A percentile compares a stretch with the other conserved stretches of the same genome.
phyloP scores from a whole-genome alignment of 768 basidiomycete genomes.

The Arthromyces matolae region DNA sequence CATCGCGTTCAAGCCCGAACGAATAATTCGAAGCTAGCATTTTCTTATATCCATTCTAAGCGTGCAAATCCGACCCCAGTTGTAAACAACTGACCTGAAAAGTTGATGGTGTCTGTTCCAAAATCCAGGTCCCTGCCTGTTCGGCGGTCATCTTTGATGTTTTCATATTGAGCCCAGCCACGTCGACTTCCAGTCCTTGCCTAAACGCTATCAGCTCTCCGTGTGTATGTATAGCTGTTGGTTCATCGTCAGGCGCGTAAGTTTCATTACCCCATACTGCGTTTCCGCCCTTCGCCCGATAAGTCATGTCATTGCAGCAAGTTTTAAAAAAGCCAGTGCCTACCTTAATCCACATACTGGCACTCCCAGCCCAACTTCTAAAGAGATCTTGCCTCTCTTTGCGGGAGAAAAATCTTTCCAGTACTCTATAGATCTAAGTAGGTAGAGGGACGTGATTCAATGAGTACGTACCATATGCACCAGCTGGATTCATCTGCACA shows the following conservation, averaged over 20 bases:
- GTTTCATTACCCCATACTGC: constrained; percentile 76
- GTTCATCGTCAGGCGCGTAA: constrained; percentile 77
- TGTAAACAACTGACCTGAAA: constrained; percentile 57
- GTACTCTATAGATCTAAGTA: constrained; percentile 38
- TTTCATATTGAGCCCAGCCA: constrained; percentile 21
- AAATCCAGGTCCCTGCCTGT: constrained; percentile 73
- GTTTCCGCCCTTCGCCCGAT: constrained; percentile 63
- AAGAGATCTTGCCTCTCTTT: constrained; percentile 87
- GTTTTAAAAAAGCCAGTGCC: not conserved
- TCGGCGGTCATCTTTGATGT: constrained; percentile 70
- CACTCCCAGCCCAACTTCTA: constrained; percentile 92
- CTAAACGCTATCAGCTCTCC: constrained; percentile 86
- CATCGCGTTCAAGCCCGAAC: constrained; percentile 81
- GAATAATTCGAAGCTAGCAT: constrained; percentile 87
- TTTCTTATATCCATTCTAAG: constrained; percentile 40
- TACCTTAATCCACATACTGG: constrained; percentile 92
- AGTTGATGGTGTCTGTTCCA: constrained; percentile 74
- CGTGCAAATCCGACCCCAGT: not conserved
- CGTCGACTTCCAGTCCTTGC: constrained; percentile 18
- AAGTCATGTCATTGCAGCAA: not conserved
- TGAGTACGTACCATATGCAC: constrained; percentile 56
- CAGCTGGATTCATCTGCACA: constrained; percentile 79
- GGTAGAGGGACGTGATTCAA: not conserved
- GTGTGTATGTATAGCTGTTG: constrained; percentile 54
- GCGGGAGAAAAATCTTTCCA: constrained; percentile 87